Evolutionary conservation across 2,329 filamentous ascomycete species (phyloP).

Genomic region (Fulvia fulva): DNA sequence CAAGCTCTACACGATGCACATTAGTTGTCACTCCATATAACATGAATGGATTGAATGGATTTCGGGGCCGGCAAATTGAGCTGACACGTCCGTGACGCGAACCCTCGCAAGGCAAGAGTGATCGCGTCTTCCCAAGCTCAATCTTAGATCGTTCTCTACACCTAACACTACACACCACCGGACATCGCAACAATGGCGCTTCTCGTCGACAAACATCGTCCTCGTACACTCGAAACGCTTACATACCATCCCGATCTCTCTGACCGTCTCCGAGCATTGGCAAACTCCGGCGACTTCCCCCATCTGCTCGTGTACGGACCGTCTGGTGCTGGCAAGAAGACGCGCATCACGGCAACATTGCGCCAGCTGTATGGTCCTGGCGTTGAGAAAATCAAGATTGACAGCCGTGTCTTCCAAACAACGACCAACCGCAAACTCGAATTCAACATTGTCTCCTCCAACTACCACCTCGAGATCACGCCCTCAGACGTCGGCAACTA

Average conservation of each 20-base stretch:
- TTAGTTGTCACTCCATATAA: not conserved
- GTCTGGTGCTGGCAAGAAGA: conserved; percentile 96
- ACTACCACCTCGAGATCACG: conserved; percentile 98
- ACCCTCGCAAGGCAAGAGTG: not conserved
- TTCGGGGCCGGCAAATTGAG: too few species aligned
- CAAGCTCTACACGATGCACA: not conserved
- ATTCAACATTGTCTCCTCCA: conserved; percentile 96
- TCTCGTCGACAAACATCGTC: conserved; percentile 63
- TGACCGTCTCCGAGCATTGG: conserved; percentile 77
- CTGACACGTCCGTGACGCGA: not conserved
- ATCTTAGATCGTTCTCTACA: not conserved
- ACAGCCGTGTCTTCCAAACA: conserved; percentile 93
- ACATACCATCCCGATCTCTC: conserved; percentile 89
- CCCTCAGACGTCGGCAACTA: conserved; percentile 95
- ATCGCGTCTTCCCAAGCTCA: not conserved
- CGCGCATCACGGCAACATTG: conserved; percentile 87
- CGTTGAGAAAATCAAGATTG: conserved; percentile 99
- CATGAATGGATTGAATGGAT: too few species aligned
- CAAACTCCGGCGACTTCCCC: conserved; percentile 94
- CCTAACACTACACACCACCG: not conserved
- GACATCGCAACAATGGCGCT: conserved; percentile 51
- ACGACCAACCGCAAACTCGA: conserved; percentile 92
- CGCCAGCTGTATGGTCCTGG: conserved; percentile 94
- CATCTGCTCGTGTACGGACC: conserved; percentile 96
- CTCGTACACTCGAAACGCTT: conserved; percentile 69